phyloP scores from a whole-genome alignment of 1,139 yeast species.

The Saccharomyces hybrid region DNA sequence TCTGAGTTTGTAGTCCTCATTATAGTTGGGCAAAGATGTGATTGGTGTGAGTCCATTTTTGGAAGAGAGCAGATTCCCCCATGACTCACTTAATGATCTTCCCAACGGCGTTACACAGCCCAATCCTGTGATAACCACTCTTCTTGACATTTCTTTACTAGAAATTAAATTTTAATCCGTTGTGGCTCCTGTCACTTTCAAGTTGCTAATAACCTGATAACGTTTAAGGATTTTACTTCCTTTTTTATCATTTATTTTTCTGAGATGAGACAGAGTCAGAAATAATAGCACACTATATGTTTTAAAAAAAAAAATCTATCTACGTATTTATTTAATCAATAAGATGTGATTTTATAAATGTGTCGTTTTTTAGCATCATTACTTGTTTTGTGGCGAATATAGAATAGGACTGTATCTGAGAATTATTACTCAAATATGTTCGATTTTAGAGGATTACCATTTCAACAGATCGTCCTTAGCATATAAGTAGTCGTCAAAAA shows the following conservation, averaged over 20 bases:
- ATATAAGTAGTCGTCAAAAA: conserved; percentile 33
- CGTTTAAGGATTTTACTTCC: neutral
- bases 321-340: neutral
- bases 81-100: conserved; percentile 48
- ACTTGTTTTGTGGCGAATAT: neutral
- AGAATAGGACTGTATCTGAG: neutral
- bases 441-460: conserved; percentile 20
- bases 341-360: neutral
- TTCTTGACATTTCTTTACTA: conserved; percentile 22
- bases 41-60: conserved; percentile 53
- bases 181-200: neutral
- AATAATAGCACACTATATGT: neutral
- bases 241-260: neutral
- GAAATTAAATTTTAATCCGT: neutral
- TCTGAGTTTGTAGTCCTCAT: conserved; percentile 38
- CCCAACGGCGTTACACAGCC: conserved; percentile 88
- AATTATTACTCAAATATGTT: neutral
- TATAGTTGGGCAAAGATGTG: conserved; percentile 41
- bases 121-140: conserved; percentile 89
- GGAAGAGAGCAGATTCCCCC: conserved; percentile 46
- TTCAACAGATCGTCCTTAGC: conserved; percentile 32
- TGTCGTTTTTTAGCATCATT: neutral
- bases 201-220: neutral
- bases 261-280: neutral
- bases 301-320: neutral